Evolutionary conservation across 225 moss, liverwort and hornwort species (phyloP).

Genomic region (Physcomitrellopsis africana): DNA sequence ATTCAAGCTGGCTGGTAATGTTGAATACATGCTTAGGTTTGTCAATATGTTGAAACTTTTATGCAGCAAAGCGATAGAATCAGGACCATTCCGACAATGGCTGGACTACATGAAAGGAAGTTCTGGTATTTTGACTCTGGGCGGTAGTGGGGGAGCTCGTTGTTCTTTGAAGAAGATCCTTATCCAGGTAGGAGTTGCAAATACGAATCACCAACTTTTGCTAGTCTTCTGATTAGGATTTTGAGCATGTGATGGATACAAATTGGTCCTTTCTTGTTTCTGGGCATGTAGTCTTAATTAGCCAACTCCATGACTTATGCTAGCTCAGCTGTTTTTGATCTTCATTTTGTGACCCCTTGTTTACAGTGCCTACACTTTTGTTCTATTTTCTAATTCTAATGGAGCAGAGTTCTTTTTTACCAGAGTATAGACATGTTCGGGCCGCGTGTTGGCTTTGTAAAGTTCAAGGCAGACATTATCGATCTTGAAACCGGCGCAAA

Average conservation of each 20-base stretch:
- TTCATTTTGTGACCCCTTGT: not conserved
- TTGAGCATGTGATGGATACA: conserved; percentile 13
- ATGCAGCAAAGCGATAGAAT: conserved; percentile 72
- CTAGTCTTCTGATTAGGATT: not conserved
- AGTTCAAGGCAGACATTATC: conserved; percentile 93
- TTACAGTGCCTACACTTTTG: not conserved
- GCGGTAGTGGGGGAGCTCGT: conserved; percentile 61
- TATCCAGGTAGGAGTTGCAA: conserved; percentile 66
- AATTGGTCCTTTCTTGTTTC: not conserved
- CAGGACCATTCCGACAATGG: conserved; percentile 75
- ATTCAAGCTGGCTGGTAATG: conserved; percentile 12
- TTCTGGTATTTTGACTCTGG: conserved; percentile 76
- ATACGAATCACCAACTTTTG: not conserved
- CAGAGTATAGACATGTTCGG: conserved; percentile 93
- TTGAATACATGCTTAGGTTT: not conserved
- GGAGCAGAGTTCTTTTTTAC: conserved; percentile 19
- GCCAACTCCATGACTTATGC: not conserved
- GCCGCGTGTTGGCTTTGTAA: conserved; percentile 89
- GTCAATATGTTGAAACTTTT: not conserved
- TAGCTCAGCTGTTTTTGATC: conserved; percentile 7
- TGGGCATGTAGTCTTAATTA: not conserved
- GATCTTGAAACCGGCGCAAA: conserved; percentile 82
- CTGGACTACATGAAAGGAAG: conserved; percentile 67
- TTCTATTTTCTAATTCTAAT: conserved; percentile 8
- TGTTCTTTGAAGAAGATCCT: conserved; percentile 72